Evolutionary conservation across 1,284 basidiomycete species (phyloP).

Genomic region (Cutaneotrichosporon dermatis): DNA sequence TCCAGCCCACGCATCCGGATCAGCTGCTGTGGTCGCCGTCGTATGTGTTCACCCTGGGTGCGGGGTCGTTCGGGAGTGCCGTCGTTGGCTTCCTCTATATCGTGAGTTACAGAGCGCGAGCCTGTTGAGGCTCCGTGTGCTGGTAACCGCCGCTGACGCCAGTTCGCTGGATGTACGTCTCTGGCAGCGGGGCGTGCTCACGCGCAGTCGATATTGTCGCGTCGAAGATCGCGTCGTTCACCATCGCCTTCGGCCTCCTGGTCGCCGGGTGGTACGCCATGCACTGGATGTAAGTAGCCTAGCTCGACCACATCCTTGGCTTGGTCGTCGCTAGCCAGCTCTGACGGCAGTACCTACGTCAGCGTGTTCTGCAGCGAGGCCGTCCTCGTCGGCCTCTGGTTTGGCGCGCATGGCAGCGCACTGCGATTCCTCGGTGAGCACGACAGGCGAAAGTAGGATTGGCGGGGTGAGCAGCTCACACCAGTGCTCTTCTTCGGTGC

Average conservation of each 20-base stretch:
- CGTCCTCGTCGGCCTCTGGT: conserved; percentile 48
- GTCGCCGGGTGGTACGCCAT: conserved; percentile 43
- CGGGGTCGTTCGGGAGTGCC: conserved; percentile 44
- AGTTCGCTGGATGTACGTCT: conserved; percentile 2
- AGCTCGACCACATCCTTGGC: too few species aligned
- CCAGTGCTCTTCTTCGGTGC: conserved; percentile 23
- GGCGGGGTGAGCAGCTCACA: background rate
- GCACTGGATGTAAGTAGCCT: conserved; percentile 46
- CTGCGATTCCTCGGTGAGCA: conserved; percentile 43
- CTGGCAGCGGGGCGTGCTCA: background rate
- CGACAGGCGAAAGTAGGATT: conserved; percentile 21
- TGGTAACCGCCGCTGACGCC: conserved; percentile 35
- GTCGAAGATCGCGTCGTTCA: conserved; percentile 45
- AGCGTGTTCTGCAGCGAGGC: conserved; percentile 43
- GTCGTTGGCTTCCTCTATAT: conserved; percentile 44
- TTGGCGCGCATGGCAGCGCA: conserved; percentile 47
- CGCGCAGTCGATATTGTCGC: conserved; percentile 42
- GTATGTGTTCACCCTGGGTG: conserved; percentile 33
- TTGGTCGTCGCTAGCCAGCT: too few species aligned
- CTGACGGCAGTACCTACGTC: conserved; percentile 36
- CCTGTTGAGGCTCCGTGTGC: background rate
- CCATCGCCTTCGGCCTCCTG: conserved; percentile 45
- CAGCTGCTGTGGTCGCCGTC: background rate
- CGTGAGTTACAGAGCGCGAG: conserved; percentile 36
- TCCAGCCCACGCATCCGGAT: background rate